These are phyloP conservation scores for Conidiobolus incongruus DNA, from an alignment of 371 early-diverging fungal species.

Conservation along the genomic window DNA sequence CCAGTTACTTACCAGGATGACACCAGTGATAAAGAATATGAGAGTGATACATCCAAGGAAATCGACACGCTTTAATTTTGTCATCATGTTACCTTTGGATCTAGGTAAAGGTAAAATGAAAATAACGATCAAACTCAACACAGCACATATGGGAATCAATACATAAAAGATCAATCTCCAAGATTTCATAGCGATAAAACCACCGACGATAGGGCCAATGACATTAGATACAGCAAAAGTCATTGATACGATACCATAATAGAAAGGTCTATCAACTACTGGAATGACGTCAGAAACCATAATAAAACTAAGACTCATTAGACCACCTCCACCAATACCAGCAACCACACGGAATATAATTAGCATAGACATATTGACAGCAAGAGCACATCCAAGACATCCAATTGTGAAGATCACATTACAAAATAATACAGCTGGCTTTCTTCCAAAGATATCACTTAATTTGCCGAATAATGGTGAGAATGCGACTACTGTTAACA, in stretches of 20 bases:
- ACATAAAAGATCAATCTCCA: conserved; percentile 26
- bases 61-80: conserved; percentile 23
- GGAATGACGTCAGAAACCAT: conserved; percentile 39
- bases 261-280: conserved; percentile 15
- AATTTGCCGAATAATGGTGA: conserved; percentile 31
- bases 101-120: conserved; percentile 20
- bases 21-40: conserved; percentile 18
- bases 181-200: conserved; percentile 13
- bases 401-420: conserved; percentile 32
- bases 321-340: conserved; percentile 42
- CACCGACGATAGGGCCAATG: conserved; percentile 21
- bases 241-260: conserved; percentile 20
- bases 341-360: conserved; percentile 32
- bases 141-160: conserved; percentile 24
- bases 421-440: conserved; percentile 23
- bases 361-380: conserved; percentile 26
- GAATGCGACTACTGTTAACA: conserved; percentile 20
- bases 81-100: conserved; percentile 11
- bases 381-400: conserved; percentile 28
- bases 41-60: conserved; percentile 21
- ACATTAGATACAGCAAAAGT: conserved; percentile 16
- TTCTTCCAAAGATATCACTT: too few relatives aligned
- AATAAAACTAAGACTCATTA: conserved; percentile 35
- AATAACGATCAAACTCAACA: conserved; percentile 16
- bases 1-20: conserved; percentile 27